Evolutionary conservation across 202 grass and related monocot genomes (phyloP).

Genomic region (Elaeis oleifera): DNA sequence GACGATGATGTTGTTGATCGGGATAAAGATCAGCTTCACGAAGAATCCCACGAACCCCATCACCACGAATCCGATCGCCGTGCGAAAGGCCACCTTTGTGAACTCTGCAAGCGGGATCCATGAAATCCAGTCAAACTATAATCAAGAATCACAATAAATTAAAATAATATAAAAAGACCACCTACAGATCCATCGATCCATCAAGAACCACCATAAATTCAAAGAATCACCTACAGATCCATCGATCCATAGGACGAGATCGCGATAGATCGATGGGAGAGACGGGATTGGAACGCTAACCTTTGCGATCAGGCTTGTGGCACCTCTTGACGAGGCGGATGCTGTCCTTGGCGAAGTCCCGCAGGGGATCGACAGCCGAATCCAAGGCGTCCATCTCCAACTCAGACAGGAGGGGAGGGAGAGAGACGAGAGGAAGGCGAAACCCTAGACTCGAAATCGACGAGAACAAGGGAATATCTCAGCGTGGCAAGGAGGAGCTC

Average conservation of each 20-base stretch:
- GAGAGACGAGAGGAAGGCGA: not conserved
- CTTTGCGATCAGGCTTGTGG: conserved; percentile 14
- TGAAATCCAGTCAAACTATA: too few relatives aligned
- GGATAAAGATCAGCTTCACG: conserved; percentile 96
- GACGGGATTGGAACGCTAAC: not conserved
- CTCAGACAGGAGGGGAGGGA: not conserved
- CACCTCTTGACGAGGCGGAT: conserved; percentile 9
- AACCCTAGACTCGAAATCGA: not conserved
- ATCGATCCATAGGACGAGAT: too few relatives aligned
- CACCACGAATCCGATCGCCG: conserved; percentile 88
- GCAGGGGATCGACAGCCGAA: conserved; percentile 6
- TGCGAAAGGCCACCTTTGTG: conserved; percentile 78
- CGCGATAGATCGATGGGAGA: too few relatives aligned
- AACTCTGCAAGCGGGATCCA: conserved; percentile 42
- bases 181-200: too few relatives aligned
- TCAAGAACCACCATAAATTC: too few relatives aligned
- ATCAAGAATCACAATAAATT: too few relatives aligned
- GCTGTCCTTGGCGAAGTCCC: conserved; percentile 11
- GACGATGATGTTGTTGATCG: conserved; percentile 99
- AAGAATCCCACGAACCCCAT: conserved; percentile 99
- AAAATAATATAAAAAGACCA: too few relatives aligned
- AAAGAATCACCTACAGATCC: too few relatives aligned
- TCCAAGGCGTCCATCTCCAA: conserved; percentile 4
- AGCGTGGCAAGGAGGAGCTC: too few relatives aligned
- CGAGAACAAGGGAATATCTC: too few relatives aligned